Base-by-base conservation (phyloP, 352 stramenopile species). In the Globisporangium spiculum region DNA sequence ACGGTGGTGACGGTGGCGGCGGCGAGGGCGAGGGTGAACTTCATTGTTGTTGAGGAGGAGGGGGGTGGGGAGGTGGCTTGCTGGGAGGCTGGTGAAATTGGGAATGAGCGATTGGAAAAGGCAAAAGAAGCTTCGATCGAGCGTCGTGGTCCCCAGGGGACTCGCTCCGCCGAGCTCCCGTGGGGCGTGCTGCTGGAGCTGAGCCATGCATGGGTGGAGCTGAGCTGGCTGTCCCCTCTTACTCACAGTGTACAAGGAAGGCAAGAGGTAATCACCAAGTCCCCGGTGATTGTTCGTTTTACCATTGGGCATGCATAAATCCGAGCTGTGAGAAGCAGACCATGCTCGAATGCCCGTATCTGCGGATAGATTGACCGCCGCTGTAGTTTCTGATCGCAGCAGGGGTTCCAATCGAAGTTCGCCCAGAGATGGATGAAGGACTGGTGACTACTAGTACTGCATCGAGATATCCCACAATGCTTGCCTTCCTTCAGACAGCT, bases 1-100 rank as follows among this genome's bases (percentile, higher is more conserved):
- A 56, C 63, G 38, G 41, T 30, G 26, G 18, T 18, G 63, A 68
- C 18, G 22, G 54, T 27, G 27, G 27, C 34, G 63, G 63, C 53
- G 34, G 50, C 63, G 54, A 63, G 12, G 34, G 34, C 52, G 52
- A 57, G 32, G 5, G 27, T n/a, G 46, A 67, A 67, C 61, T 67
- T 58, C 61, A 67, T 67, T 24, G 52, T 65, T 20, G 32, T 3
- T 22, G 48, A 60, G 61, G 27, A 20, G 32, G 38, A 0, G 4
- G 38, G 38, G 0, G 38, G 38, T 44, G 59, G 34, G 38, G 1
- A 2, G 46, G 32, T 16, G 34, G 1, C 14, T 64, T 24, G 59
- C 59, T 64, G 55, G 14, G 22, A 22, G 54, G 26, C 27, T 26
- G 38, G 38, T 7, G 18, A 48, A 46, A 48, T n/a, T 48, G 38